Conservation (phyloP, 768 basidiomycete genomes). For the Pulveroboletus sp. region DNA sequence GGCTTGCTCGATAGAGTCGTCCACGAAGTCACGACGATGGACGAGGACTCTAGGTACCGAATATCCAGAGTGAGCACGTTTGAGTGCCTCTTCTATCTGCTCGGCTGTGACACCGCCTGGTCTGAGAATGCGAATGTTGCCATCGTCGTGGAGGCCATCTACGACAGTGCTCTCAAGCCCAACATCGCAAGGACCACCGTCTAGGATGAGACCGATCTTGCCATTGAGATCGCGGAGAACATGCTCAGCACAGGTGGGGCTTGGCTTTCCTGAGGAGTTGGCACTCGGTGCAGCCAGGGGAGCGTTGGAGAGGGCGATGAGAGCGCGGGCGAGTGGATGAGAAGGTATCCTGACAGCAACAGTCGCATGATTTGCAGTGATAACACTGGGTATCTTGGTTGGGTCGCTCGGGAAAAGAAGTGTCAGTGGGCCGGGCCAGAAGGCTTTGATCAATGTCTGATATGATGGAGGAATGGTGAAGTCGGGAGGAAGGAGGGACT, state of each 20-base stretch:
- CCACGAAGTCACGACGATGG: conserved; percentile 72
- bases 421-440: conserved; percentile 96
- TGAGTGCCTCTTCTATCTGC: conserved; percentile 63
- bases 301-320: conserved; percentile 67
- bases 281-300: conserved; percentile 95
- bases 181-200: conserved; percentile 87
- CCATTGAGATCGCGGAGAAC: conserved; percentile 74
- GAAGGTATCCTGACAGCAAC: conserved; percentile 93
- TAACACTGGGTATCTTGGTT: conserved; percentile 57
- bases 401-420: conserved; percentile 80
- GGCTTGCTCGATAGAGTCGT: conserved; percentile 61
- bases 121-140: conserved; percentile 73
- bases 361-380: conserved; percentile 75
- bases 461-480: conserved; percentile 66
- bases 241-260: conserved; percentile 86
- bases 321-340: conserved; percentile 86
- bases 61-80: conserved; percentile 34
- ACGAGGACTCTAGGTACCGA: conserved; percentile 63
- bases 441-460: conserved; percentile 65
- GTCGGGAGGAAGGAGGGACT: conserved; percentile 59
- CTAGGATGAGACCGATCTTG: conserved; percentile 74
- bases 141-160: conserved; percentile 75
- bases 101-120: conserved; percentile 94
- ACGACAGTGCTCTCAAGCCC: conserved; percentile 96
- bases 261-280: conserved; percentile 90